Evolutionary conservation across 2,329 filamentous ascomycete species (phyloP).

Genomic region (Paraphaeosphaeria sporulosa): DNA sequence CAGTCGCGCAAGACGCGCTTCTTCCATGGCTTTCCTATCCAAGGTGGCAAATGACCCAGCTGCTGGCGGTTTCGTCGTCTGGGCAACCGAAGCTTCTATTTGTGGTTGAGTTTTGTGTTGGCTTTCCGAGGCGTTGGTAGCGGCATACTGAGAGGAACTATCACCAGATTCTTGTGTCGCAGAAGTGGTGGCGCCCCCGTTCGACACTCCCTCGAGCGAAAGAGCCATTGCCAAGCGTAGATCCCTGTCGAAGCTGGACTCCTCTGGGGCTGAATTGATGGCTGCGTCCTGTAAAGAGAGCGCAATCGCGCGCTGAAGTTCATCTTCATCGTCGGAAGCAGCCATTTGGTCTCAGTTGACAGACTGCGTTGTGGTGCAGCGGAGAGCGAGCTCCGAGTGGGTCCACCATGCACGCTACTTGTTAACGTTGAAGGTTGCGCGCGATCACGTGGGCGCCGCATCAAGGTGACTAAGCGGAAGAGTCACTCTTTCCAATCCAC

Average conservation of each 20-base stretch:
- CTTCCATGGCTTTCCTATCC: constrained; percentile 84
- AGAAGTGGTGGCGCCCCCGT: not conserved
- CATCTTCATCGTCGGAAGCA: constrained; percentile 37
- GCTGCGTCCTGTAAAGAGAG: constrained; percentile 30
- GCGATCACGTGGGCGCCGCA: constrained; percentile 30
- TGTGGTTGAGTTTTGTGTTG: constrained; percentile 11
- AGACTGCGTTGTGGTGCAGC: constrained; percentile 1
- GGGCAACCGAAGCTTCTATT: constrained; percentile 3
- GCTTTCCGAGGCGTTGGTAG: not conserved
- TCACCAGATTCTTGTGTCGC: not conserved
- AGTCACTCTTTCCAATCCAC: too few relatives aligned
- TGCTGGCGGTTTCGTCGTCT: not conserved
- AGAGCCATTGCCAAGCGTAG: constrained; percentile 38
- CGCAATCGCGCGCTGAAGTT: constrained; percentile 35
- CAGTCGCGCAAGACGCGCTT: constrained; percentile 76
- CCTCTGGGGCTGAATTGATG: constrained; percentile 11
- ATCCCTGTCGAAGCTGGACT: constrained; percentile 33
- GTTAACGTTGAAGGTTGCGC: constrained; percentile 12
- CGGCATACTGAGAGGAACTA: constrained; percentile 13
- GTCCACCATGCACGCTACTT: not conserved
- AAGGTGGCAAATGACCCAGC: constrained; percentile 58
- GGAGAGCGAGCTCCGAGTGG: not conserved
- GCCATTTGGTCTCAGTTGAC: constrained; percentile 25
- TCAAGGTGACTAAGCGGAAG: not conserved
- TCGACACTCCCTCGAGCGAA: constrained; percentile 27